Percentiles rank a stretch among this genome's conserved stretches.
Evolutionary conservation across 164 flowering plant genomes (phyloP).

Genomic region (Sedum album): DNA sequence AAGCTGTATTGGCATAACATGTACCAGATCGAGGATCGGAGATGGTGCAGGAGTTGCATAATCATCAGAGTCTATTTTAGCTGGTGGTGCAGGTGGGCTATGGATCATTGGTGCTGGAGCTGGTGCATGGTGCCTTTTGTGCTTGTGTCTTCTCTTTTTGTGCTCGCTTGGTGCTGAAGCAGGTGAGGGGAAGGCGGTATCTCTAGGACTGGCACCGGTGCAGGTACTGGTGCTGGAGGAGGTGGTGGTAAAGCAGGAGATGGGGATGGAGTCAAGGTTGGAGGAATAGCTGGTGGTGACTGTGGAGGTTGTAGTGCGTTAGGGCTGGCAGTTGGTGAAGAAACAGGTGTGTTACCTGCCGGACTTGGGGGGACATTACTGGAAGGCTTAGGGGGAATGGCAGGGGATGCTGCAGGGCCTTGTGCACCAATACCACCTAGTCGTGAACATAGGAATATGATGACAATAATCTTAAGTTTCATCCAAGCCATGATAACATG

Average conservation of each 20-base stretch:
- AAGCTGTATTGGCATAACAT: background rate
- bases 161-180: conserved; percentile 35
- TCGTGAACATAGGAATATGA: background rate
- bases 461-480: background rate
- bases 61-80: conserved; percentile 23
- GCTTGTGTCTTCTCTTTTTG: conserved; percentile 31
- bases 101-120: conserved; percentile 37
- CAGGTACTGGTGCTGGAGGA: conserved; percentile 20
- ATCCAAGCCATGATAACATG: background rate
- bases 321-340: background rate
- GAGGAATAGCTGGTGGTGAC: background rate
- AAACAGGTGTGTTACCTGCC: background rate
- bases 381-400: background rate
- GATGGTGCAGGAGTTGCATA: conserved; percentile 46
- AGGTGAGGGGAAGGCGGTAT: conserved; percentile 34
- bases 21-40: conserved; percentile 31
- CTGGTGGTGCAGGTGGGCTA: conserved; percentile 68
- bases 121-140: conserved; percentile 41
- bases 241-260: conserved; percentile 23
- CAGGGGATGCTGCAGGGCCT: background rate
- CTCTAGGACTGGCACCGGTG: conserved; percentile 15
- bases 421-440: background rate
- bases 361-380: background rate
- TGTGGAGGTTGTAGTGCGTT: background rate
- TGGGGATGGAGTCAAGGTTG: conserved; percentile 10